Evolutionary conservation across 2,329 filamentous ascomycete genomes (phyloP).

Genomic region (Didymellaceae sp.): DNA sequence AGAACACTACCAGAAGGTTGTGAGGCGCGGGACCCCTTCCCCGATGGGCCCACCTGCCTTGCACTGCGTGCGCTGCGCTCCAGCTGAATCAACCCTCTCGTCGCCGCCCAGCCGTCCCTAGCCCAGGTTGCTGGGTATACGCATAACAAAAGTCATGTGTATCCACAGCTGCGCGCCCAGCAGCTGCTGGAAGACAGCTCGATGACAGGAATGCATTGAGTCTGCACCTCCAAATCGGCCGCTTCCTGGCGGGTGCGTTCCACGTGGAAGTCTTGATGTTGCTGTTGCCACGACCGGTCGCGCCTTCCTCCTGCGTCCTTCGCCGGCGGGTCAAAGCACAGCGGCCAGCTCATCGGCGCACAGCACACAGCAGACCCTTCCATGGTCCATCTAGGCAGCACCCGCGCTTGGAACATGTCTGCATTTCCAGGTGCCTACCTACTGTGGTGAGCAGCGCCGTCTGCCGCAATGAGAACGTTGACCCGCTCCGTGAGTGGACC

Average conservation of each 20-base stretch:
- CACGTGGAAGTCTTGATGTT: slow-evolving; percentile 14
- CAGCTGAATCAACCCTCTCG: slow-evolving; percentile 21
- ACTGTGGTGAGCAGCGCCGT: slow-evolving; percentile 11
- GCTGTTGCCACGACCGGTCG: slow-evolving; percentile 7
- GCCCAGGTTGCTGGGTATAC: slow-evolving; percentile 41
- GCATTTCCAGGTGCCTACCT: slow-evolving; percentile 9
- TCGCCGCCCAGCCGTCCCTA: slow-evolving; percentile 29
- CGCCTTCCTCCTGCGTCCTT: slow-evolving; percentile 13
- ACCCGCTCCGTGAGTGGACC: slow-evolving; percentile 30
- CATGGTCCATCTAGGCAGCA: slow-evolving; percentile 12
- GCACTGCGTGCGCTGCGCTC: slow-evolving; percentile 12
- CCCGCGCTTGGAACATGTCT: slow-evolving; percentile 4
- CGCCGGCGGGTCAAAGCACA: slow-evolving; percentile 6
- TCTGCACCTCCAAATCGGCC: slow-evolving; percentile 1
- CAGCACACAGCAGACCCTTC: slow-evolving; percentile 1
- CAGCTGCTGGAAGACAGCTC: slow-evolving; percentile 8
- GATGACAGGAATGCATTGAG: slow-evolving; percentile 14
- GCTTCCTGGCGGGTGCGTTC: slow-evolving; percentile 13
- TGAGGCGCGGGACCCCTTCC: slow-evolving; percentile 41
- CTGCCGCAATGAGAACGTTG: slow-evolving; percentile 32
- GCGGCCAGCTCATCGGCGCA: not conserved
- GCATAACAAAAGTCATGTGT: slow-evolving; percentile 11
- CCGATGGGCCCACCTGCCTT: slow-evolving; percentile 36
- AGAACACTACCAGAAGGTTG: slow-evolving; percentile 38
- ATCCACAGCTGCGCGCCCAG: slow-evolving; percentile 19